These are phyloP conservation scores for Phytophthora sojae DNA, from an alignment of 352 stramenopile species.

Conservation along the genomic window DNA sequence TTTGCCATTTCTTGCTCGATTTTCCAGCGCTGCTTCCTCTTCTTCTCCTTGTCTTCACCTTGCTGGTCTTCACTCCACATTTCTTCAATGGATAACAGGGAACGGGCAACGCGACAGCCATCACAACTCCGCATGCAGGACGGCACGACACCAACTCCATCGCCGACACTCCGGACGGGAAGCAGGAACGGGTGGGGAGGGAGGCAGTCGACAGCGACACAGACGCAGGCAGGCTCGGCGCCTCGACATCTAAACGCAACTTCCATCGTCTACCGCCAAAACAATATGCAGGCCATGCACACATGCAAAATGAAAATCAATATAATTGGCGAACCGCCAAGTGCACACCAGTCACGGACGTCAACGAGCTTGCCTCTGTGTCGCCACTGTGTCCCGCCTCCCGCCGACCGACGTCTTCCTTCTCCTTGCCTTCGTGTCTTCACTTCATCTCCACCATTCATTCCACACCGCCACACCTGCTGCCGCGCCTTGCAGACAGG, in stretches of 20 bases:
- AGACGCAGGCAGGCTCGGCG: slow-evolving; percentile 19
- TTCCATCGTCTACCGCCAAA: slow-evolving; percentile 39
- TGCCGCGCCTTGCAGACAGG: slow-evolving; percentile 10
- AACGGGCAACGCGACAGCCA: slow-evolving; percentile 27
- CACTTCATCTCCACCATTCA: slow-evolving; percentile 23
- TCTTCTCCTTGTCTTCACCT: slow-evolving; percentile 16
- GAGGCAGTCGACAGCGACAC: slow-evolving; percentile 18
- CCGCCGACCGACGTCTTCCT: background rate
- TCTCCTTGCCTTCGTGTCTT: background rate
- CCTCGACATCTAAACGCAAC: slow-evolving; percentile 42
- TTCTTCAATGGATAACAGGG: slow-evolving; percentile 9
- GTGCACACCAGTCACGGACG: slow-evolving; percentile 25
- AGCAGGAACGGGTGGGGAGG: slow-evolving; percentile 14
- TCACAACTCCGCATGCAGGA: slow-evolving; percentile 27
- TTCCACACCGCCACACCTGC: slow-evolving; percentile 14
- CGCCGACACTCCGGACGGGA: slow-evolving; percentile 2
- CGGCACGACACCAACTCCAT: slow-evolving; percentile 33
- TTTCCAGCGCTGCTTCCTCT: slow-evolving; percentile 22
- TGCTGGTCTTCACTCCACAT: slow-evolving; percentile 18
- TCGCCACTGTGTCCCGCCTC: slow-evolving; percentile 1
- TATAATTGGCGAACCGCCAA: slow-evolving; percentile 35
- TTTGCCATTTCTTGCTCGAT: slow-evolving; percentile 30
- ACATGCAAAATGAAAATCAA: slow-evolving; percentile 44
- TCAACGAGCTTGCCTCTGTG: slow-evolving; percentile 19
- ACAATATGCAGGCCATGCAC: slow-evolving; percentile 33